Evolutionary conservation across 805 yeast species (phyloP).

Genomic region (Saccharomycopsis sp.): DNA sequence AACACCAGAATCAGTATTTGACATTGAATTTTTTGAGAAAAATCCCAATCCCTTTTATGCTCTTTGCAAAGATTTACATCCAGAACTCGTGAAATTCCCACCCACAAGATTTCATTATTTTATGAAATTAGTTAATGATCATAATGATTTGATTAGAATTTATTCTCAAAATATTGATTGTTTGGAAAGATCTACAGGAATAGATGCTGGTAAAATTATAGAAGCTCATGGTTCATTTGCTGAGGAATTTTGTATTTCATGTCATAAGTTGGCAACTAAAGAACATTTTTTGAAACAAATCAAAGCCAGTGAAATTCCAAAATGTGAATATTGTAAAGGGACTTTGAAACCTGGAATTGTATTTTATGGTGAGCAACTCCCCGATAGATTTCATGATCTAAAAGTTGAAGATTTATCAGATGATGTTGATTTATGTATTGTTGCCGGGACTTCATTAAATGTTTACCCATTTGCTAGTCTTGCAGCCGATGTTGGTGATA

Average conservation of each 20-base stretch:
- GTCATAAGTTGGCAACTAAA: slow-evolving; percentile 34
- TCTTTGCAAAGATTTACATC: slow-evolving; percentile 75
- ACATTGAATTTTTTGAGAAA: slow-evolving; percentile 66
- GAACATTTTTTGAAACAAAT: slow-evolving; percentile 17
- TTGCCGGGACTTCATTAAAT: slow-evolving; percentile 86
- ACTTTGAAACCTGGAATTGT: slow-evolving; percentile 89
- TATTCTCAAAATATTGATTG: slow-evolving; percentile 95
- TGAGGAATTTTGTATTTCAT: slow-evolving; percentile 69
- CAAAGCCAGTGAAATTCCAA: slow-evolving; percentile 33
- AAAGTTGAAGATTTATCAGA: slow-evolving; percentile 47
- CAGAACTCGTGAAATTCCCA: slow-evolving; percentile 55
- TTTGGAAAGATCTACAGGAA: slow-evolving; percentile 76
- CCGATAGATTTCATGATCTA: slow-evolving; percentile 50
- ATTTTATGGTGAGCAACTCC: slow-evolving; percentile 86
- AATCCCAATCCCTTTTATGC: slow-evolving; percentile 80
- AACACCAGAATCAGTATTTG: slow-evolving; percentile 93
- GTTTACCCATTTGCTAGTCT: slow-evolving; percentile 86
- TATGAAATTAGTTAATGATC: slow-evolving; percentile 55
- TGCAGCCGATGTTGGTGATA: slow-evolving; percentile 50
- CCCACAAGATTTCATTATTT: slow-evolving; percentile 80
- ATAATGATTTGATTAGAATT: slow-evolving; percentile 51
- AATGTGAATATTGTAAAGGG: slow-evolving; percentile 58
- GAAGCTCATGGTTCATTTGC: slow-evolving; percentile 98
- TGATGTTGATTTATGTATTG: slow-evolving; percentile 58
- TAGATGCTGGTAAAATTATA: slow-evolving; percentile 49